phyloP scores from a whole-genome alignment of 768 basidiomycete genomes.

The Hypholoma sublateritium region DNA sequence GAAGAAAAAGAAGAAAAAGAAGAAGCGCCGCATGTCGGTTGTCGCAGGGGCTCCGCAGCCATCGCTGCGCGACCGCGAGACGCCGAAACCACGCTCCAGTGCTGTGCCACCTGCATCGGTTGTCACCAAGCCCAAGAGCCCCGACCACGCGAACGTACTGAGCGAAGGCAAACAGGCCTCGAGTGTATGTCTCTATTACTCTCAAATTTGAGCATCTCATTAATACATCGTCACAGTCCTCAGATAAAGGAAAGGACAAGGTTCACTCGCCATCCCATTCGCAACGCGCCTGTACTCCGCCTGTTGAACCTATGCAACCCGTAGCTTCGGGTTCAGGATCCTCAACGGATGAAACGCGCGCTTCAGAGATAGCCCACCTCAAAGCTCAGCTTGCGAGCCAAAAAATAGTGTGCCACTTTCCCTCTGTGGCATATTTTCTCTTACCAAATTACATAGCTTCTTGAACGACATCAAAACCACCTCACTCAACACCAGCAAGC shows the following conservation, averaged over 20 bases:
- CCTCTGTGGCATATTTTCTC: background rate
- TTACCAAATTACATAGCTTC: conserved; percentile 33
- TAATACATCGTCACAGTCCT: conserved; percentile 17
- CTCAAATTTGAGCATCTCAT: background rate
- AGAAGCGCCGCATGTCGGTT: conserved; percentile 21
- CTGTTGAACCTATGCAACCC: conserved; percentile 5
- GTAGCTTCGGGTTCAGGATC: conserved; percentile 15
- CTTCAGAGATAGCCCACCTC: conserved; percentile 36
- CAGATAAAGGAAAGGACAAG: conserved; percentile 41
- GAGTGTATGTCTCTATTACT: conserved; percentile 18
- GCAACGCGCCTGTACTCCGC: conserved; percentile 2
- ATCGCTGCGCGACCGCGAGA: conserved; percentile 6
- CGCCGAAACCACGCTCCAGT: conserved; percentile 4
- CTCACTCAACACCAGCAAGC: conserved; percentile 59
- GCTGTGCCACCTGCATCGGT: conserved; percentile 4
- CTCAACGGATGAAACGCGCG: background rate
- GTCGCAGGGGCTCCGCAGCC: conserved; percentile 22
- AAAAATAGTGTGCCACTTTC: conserved; percentile 31
- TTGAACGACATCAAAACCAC: conserved; percentile 52
- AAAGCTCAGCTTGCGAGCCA: conserved; percentile 43
- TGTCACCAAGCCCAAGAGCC: background rate
- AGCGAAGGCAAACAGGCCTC: conserved; percentile 6
- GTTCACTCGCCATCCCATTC: conserved; percentile 24
- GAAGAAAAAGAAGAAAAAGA: conserved; percentile 36
- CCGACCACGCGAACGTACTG: background rate